These are phyloP conservation scores for Petunia secreta DNA, from an alignment of 257 asterid species.

Conservation along the genomic window DNA sequence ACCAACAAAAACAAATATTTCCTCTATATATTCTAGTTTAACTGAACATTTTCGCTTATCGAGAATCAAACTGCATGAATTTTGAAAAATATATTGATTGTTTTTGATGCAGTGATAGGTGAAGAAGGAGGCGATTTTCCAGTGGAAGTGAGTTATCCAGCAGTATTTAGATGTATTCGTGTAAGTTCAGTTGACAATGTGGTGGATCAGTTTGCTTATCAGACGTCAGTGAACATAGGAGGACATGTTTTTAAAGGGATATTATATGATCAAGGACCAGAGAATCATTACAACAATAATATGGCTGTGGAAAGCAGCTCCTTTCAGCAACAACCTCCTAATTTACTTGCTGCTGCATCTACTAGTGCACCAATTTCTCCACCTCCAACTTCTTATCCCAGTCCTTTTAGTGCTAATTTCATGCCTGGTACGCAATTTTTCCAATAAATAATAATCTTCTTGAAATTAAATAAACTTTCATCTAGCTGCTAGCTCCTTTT, in stretches of 20 bases:
- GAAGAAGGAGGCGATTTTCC: constrained; percentile 63
- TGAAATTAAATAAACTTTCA: neutral
- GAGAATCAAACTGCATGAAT: too few relatives aligned
- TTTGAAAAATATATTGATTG: neutral
- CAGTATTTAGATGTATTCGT: constrained; percentile 66
- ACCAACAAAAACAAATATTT: too few relatives aligned
- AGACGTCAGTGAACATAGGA: constrained; percentile 70
- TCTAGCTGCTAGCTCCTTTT: neutral
- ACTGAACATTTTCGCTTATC: too few relatives aligned
- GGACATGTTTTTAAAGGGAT: constrained; percentile 78
- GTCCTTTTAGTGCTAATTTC: constrained; percentile 39
- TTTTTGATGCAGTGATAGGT: constrained; percentile 33
- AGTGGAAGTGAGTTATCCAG: constrained; percentile 64
- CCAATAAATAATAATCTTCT: constrained; percentile 52
- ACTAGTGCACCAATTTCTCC: constrained; percentile 28
- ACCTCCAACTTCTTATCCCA: constrained; percentile 34
- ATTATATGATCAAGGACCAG: constrained; percentile 74
- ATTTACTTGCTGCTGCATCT: neutral
- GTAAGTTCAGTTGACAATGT: constrained; percentile 73
- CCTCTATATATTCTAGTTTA: too few relatives aligned
- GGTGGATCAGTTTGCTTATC: constrained; percentile 77
- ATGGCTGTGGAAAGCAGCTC: constrained; percentile 52
- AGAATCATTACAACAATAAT: constrained; percentile 27
- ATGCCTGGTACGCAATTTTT: constrained; percentile 49
- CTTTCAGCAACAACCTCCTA: constrained; percentile 33